Conservation (phyloP, 164 flowering plant genomes). For the Stephania japonica region DNA sequence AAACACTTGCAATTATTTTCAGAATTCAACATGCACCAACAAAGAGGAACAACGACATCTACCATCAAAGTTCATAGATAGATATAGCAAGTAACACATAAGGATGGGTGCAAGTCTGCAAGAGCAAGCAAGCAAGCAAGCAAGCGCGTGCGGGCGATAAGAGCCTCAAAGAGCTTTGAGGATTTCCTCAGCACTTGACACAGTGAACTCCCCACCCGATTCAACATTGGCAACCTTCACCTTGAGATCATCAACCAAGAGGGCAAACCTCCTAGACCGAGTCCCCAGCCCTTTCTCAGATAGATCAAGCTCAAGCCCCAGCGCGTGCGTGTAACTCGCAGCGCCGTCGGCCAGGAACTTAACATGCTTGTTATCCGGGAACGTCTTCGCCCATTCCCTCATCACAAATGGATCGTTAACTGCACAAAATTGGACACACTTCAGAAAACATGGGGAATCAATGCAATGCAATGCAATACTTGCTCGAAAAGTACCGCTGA, state of each 20-base stretch:
- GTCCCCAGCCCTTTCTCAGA: slow-evolving; percentile 77
- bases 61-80: neutral
- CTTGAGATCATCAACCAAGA: slow-evolving; percentile 75
- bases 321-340: slow-evolving; percentile 65
- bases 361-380: slow-evolving; percentile 74
- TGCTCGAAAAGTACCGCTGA: slow-evolving; percentile 49
- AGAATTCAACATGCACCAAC: neutral
- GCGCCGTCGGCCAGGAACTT: slow-evolving; percentile 93
- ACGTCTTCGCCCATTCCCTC: slow-evolving; percentile 91
- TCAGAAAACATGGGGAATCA: neutral
- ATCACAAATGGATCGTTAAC: slow-evolving; percentile 97
- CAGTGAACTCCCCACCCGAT: slow-evolving; percentile 73
- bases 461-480: neutral
- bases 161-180: slow-evolving; percentile 61
- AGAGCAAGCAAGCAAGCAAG: no score
- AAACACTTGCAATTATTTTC: neutral
- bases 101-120: neutral
- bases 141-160: neutral
- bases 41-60: neutral
- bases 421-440: slow-evolving; percentile 20
- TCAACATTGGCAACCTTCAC: slow-evolving; percentile 79
- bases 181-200: slow-evolving; percentile 84
- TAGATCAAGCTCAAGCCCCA: slow-evolving; percentile 91
- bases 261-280: slow-evolving; percentile 74
- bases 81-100: neutral